Evolutionary conservation across 495 filamentous ascomycete species (phyloP).

Genomic region (Saxophila tyrrhenica): DNA sequence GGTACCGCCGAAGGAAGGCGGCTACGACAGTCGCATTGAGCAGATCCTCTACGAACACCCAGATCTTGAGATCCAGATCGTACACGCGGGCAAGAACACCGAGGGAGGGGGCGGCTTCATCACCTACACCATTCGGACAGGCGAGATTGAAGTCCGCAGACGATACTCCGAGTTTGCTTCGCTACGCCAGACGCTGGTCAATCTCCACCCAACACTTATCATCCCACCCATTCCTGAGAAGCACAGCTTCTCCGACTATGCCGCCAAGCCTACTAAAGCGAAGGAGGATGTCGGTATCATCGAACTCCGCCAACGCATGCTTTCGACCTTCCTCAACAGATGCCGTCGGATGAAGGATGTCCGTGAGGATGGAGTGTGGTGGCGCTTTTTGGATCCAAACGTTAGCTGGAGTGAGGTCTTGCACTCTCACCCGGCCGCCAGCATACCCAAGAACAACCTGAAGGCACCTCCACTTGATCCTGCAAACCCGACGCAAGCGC

Average conservation of each 20-base stretch:
- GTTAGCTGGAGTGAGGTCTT: slow-evolving; percentile 97
- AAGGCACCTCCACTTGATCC: slow-evolving; percentile 89
- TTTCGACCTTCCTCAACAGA: slow-evolving; percentile 86
- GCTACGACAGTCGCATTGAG: slow-evolving; percentile 89
- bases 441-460: slow-evolving; percentile 83
- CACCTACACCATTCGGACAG: slow-evolving; percentile 91
- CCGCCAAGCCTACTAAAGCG: slow-evolving; percentile 90
- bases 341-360: slow-evolving; percentile 90
- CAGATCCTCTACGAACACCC: slow-evolving; percentile 94
- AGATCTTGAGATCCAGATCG: slow-evolving; percentile 77
- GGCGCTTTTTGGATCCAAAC: slow-evolving; percentile 94
- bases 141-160: slow-evolving; percentile 84
- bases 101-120: slow-evolving; percentile 86
- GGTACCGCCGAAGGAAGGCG: slow-evolving; percentile 56
- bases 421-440: slow-evolving; percentile 76
- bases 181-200: slow-evolving; percentile 73
- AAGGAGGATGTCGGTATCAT: slow-evolving; percentile 96
- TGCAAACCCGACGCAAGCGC: slow-evolving; percentile 79
- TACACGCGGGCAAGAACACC: slow-evolving; percentile 85
- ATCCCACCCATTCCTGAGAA: slow-evolving; percentile 97
- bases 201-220: slow-evolving; percentile 84
- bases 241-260: slow-evolving; percentile 96
- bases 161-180: slow-evolving; percentile 97
- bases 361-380: slow-evolving; percentile 87
- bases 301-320: slow-evolving; percentile 89